Evolutionary conservation across 1,139 yeast genomes (phyloP), one percentile per base, ranked within the genome.

Genomic region (Saccharomyces pastorianus): DNA sequence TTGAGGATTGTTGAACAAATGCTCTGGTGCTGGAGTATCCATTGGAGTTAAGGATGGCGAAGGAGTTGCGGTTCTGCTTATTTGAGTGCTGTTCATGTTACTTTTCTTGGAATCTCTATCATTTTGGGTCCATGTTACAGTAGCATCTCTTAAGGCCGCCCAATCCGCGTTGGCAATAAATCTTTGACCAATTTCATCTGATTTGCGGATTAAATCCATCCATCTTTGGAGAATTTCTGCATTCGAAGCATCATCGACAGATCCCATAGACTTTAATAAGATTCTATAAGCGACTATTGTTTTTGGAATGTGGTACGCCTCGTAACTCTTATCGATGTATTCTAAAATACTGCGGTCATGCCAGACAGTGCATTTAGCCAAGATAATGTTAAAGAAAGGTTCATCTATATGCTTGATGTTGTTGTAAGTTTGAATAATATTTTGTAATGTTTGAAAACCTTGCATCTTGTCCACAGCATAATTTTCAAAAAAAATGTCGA

Each of bases 101-200:
- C 51, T 52, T 47, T 54, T 49, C n/a, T 48, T 51, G 6, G 58
- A 56, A 38, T 59, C 63, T 47, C 60, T 51, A 20, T 62, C 55
- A 20, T 56, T 53, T 55, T 65, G 71, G 27, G 70, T 63, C 70
- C 71, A 69, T 52, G 80, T 78, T 50, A 85, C 78, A 5, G 93
- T 85, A 13, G 91, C 87, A 68, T 84, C 89, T 71, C 91, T 79
- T 56, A 90, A 73, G 1, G 96, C 88, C 50, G 91, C 84, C 93
- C 96, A 88, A 72, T 88, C 96, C 27, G 93, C 95, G 64, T 82
- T 82, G 9, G 95, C 91, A 62, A 84, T 83, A 63, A 83, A 84
- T 41, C 68, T 72, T 69, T 79, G 81, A 6, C 81, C 80, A 53
- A 77, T 76, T 25, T 72, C 68, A 58, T 84, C 88, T 61, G 84